Evolutionary conservation across 192 early-diverging fungal species (phyloP).

Genomic region (Backusella sp.): DNA sequence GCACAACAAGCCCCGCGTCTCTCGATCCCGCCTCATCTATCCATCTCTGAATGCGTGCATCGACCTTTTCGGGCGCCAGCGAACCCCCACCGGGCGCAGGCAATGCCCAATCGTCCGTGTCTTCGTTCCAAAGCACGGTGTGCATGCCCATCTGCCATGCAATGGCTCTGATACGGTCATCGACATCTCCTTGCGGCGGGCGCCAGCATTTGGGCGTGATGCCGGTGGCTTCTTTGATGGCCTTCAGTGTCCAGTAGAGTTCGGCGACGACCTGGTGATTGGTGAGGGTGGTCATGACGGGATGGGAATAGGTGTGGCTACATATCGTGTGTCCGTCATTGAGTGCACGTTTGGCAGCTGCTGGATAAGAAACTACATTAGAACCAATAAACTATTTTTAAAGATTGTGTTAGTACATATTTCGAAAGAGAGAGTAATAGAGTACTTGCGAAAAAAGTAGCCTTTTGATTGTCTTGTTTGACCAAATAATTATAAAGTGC

Average conservation of each 20-base stretch:
- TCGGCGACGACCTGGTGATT: constrained; percentile 51
- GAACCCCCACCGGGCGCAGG: constrained; percentile 28
- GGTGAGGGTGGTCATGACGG: constrained; percentile 41
- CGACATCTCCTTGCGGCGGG: constrained; percentile 46
- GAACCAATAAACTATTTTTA: constrained; percentile 36
- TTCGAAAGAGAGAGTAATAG: background rate
- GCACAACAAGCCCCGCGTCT: constrained; percentile 24
- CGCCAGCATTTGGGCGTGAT: constrained; percentile 41
- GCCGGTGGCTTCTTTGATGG: constrained; percentile 43
- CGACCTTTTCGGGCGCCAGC: constrained; percentile 19
- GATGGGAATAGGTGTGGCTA: constrained; percentile 62
- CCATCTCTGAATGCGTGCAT: constrained; percentile 33
- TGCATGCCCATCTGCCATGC: constrained; percentile 25
- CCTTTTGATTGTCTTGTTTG: constrained; percentile 12
- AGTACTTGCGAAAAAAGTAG: constrained; percentile 22
- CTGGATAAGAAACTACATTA: constrained; percentile 32
- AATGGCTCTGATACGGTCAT: constrained; percentile 42
- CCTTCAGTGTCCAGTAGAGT: constrained; percentile 36
- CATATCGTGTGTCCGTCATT: constrained; percentile 54
- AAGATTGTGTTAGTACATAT: too few species aligned
- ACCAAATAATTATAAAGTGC: constrained; percentile 21
- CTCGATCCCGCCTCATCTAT: constrained; percentile 15
- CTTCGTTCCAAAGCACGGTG: constrained; percentile 22
- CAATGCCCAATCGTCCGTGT: constrained; percentile 42
- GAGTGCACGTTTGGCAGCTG: constrained; percentile 28